Conservation (phyloP, 805 yeast genomes). For the Komagataella pseudopastoris region DNA sequence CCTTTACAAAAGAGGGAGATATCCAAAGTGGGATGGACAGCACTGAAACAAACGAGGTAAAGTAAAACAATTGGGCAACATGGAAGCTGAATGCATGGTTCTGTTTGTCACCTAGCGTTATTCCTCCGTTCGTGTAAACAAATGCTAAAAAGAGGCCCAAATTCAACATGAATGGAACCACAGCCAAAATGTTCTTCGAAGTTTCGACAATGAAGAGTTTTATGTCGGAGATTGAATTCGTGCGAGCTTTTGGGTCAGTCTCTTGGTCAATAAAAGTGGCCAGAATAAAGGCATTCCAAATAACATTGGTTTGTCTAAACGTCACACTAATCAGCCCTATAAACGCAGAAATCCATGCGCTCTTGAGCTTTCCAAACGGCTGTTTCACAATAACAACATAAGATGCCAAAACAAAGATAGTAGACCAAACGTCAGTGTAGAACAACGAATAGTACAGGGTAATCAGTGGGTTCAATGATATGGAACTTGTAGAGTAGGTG, state of each 20-base stretch:
- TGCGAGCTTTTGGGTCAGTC: constrained; percentile 18
- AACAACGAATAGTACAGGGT: constrained; percentile 63
- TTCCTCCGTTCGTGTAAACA: constrained; percentile 59
- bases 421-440: constrained; percentile 92
- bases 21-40: constrained; percentile 71
- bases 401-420: constrained; percentile 48
- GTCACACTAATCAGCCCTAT: constrained; percentile 50
- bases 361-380: constrained; percentile 7
- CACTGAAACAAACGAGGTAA: constrained; percentile 45
- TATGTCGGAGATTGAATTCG: constrained; percentile 6
- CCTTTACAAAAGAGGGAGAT: constrained; percentile 22
- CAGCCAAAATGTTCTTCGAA: constrained; percentile 8
- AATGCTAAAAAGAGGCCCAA: constrained; percentile 42
- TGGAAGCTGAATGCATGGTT: constrained; percentile 69
- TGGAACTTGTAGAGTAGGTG: constrained; percentile 10
- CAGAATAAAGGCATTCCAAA: constrained; percentile 64
- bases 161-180: constrained; percentile 37
- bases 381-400: constrained; percentile 28
- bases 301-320: constrained; percentile 84
- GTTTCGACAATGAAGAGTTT: constrained; percentile 15
- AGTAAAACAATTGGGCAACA: constrained; percentile 71
- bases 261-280: constrained; percentile 39
- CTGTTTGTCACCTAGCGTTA: constrained; percentile 83
- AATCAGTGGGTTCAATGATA: constrained; percentile 55
- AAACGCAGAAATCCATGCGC: constrained; percentile 28